Conservation (phyloP, 1,139 yeast genomes). For the Yamadazyma sp. region DNA sequence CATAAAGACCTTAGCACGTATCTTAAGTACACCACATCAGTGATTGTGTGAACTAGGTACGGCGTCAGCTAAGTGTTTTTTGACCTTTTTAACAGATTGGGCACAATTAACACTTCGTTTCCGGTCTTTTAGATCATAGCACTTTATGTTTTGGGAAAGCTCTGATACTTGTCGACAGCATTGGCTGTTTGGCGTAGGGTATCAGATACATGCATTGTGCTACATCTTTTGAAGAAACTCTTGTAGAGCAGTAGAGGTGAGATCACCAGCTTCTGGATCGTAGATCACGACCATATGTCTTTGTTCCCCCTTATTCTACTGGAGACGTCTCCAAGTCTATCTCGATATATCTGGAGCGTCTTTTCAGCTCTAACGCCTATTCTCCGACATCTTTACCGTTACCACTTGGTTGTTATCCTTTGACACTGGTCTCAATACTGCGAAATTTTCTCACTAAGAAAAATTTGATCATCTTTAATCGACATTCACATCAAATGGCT, state of each 20-base stretch:
- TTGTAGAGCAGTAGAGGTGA: not conserved
- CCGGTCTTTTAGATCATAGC: conserved; percentile 67
- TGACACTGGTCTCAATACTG: not conserved
- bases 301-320: too few relatives aligned
- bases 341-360: too few relatives aligned
- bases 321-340: too few relatives aligned
- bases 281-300: too few relatives aligned
- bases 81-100: conserved; percentile 63
- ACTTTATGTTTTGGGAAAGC: conserved; percentile 20
- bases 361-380: too few relatives aligned
- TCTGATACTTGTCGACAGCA: conserved; percentile 11
- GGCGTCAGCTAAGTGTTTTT: conserved; percentile 52
- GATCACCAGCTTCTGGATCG: too few relatives aligned
- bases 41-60: conserved; percentile 34
- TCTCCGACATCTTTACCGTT: not conserved
- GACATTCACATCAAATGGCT: conserved; percentile 66
- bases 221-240: conserved; percentile 26
- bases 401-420: not conserved
- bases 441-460: conserved; percentile 3
- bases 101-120: conserved; percentile 71
- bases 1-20: conserved; percentile 55
- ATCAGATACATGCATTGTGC: conserved; percentile 48
- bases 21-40: conserved; percentile 34
- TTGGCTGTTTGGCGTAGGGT: conserved; percentile 9
- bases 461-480: conserved; percentile 3